Base-by-base conservation (phyloP, 805 yeast species). In the Jamesozyma hellenica region DNA sequence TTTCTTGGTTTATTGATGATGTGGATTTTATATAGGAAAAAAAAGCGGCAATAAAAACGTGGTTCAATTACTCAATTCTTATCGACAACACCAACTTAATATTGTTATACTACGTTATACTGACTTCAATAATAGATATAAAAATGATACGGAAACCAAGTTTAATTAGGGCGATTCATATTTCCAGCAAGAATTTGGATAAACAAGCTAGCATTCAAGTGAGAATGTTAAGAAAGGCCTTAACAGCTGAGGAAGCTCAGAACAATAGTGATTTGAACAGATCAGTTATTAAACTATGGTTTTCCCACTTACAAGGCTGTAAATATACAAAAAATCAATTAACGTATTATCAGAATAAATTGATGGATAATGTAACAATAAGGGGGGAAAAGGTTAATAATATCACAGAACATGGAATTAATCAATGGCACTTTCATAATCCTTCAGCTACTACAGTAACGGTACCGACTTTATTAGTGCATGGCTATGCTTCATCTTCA, bases 401-500 rank as follows among this genome's bases (percentile, higher is more conserved):
- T 23, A 26, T 58, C 43, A 32, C 50, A 11, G 40, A 44, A 17
- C 44, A 47, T 27, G 54, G 52, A 31, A 46, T 59, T 4, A 58
- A 59, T 34, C 56, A 58, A 41, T 58, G 60, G 63, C 57, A 55
- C 47, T 50, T 58, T 47, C 56, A 44, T 10, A 62, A 58, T 35
- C 29, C 43, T 8, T 27, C 34, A 5, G 55, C 51, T 4, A 25
- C 33, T 2, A 32, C 33, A 3, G 50, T 63, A 11, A 38, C 38
- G 3, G 53, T 58, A 1, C 71, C 72, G 2, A 57, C 68, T 3
- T 47, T 92, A 2, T 60, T 90, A 45, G 63, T 92, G 4, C 98
- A 90, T 60, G 98, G 98, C 0, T 87, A 86, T 55, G 96, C 94
- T 2, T 95, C 97, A 0, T 84, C 94, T 1, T 72, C 87, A 13